Base-by-base conservation (phyloP, 495 filamentous ascomycete species). In the Hypoxylon perforatum region DNA sequence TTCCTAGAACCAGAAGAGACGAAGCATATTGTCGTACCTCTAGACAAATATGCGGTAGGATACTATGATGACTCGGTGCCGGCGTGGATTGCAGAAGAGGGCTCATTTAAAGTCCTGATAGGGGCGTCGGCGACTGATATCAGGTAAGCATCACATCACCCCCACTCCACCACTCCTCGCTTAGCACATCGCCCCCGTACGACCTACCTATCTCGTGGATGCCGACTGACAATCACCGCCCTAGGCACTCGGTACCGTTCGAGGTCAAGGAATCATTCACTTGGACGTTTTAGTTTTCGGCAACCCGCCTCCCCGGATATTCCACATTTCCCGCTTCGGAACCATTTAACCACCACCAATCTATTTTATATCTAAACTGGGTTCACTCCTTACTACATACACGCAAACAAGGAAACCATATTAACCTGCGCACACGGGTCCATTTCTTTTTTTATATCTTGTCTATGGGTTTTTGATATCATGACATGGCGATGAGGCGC, bases 31-130 rank as follows among this genome's bases (percentile, higher is more conserved):
- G 74, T 81, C 15, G 81, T 96, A 0, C 65, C 70, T 8, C 72
- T 94, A 3, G 87, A 93, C 66, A 91, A 90, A 79, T 88, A 91
- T 63, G 88, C 91, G 0, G 88, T 90, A 1, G 91, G 92, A 53
- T 96, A 92, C 81, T 96, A 88, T 77, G 92, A 96, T 64, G 89
- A 91, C 62, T 80, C 85, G 30, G 75, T 88, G 11, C 76, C 80
- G 28, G 84, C 82, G 28, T 97, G 92, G 92, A 86, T 92, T 22
- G 89, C 88, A 0, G 93, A 95, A 76, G 86, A 91, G 77, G 92
- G 92, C 0, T 73, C 63, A 14, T 97, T 93, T 72, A 77, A 85
- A 46, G 86, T 91, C 10, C 63, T 88, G 57, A 84, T 94, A 55
- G 88, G 86, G 9, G 80, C 85, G 65, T 84, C 77, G 53, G 78